These are phyloP conservation scores for Lactarius psammicola DNA, from an alignment of 768 basidiomycete genomes.

Conservation along the genomic window DNA sequence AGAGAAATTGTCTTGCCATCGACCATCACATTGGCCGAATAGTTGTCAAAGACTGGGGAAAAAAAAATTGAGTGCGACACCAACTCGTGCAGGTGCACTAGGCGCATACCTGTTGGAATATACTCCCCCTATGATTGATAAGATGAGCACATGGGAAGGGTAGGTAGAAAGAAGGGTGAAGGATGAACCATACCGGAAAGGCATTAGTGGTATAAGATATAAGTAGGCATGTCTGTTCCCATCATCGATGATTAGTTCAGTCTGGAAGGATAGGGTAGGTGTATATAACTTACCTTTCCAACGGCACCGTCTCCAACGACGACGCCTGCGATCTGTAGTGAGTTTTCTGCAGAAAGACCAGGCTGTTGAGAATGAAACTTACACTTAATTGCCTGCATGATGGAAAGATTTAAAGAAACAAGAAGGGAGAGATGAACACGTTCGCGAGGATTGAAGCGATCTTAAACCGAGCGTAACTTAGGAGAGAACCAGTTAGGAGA, in stretches of 20 bases:
- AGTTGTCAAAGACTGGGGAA: constrained; percentile 93
- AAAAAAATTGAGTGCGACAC: constrained; percentile 4
- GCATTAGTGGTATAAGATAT: constrained; percentile 99
- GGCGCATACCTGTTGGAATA: constrained; percentile 79
- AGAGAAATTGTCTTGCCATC: constrained; percentile 98
- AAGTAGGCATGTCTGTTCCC: constrained; percentile 86
- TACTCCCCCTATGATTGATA: constrained; percentile 74
- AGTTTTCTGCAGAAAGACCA: constrained; percentile 18
- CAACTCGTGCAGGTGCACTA: constrained; percentile 14
- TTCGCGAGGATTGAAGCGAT: constrained; percentile 16
- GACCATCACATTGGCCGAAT: constrained; percentile 97
- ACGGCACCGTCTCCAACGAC: constrained; percentile 99
- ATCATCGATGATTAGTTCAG: constrained; percentile 30
- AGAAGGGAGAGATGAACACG: not conserved
- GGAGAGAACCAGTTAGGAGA: constrained; percentile 5
- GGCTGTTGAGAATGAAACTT: constrained; percentile 33
- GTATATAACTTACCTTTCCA: constrained; percentile 70
- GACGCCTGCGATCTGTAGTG: constrained; percentile 64
- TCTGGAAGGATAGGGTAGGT: not conserved
- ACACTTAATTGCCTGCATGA: constrained; percentile 94
- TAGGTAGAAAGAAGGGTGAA: not conserved
- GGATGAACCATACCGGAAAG: constrained; percentile 68
- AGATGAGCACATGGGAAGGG: constrained; percentile 15
- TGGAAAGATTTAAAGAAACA: constrained; percentile 8
- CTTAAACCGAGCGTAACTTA: constrained; percentile 6